Evolutionary conservation across 306 rosid genomes (phyloP), one percentile per base, ranked within the genome.

Genomic region (Crotalaria pallida): DNA sequence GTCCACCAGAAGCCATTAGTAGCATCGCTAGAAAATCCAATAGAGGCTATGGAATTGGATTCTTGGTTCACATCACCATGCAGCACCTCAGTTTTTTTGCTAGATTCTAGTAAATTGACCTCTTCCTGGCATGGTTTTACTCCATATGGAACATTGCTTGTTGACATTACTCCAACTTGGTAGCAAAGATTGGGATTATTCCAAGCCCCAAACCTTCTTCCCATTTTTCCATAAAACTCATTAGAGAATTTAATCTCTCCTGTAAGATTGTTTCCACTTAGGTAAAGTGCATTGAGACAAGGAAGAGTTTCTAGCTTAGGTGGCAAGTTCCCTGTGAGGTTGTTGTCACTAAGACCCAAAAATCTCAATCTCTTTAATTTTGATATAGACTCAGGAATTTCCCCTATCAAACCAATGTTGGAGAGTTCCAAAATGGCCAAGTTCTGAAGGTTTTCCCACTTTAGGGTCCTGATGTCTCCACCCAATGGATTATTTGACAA

Each of bases 171-270:
- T 65, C 76, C 85, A 72, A 68, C 61, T 10, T 61, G 68, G 87
- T 80, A 88, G 40, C 98, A 94, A 67, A 94, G 89, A 80, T 87
- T 81, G 1, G 98, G 89, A 59, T 94, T 94, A 71, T 69, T 81
- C 96, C 88, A 83, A 7, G 89, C 97, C 49, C 97, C 92, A 79
- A 93, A 93, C 53, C 97, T 86, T 66, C 92, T 87, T 8, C 94
- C 93, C 93, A 88, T 64, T 82, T 85, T 90, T 16, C 74, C 73
- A 56, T 85, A 86, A 79, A 94, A 90, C 78, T 58, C 48, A 24
- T 62, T 74, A 6, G 95, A 67, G 81, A 94, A 94, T 63, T 83
- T 67, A 68, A 94, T 72, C 79, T 76, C 83, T 11, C 98, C 98
- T 21, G 80, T 72, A 40, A 95, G 58, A 65, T 91, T 87, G 85